A percentile compares a stretch with the other conserved stretches of the same genome.
phyloP scores from a whole-genome alignment of 2,329 filamentous ascomycete species.

The Cladophialophora exuberans region DNA sequence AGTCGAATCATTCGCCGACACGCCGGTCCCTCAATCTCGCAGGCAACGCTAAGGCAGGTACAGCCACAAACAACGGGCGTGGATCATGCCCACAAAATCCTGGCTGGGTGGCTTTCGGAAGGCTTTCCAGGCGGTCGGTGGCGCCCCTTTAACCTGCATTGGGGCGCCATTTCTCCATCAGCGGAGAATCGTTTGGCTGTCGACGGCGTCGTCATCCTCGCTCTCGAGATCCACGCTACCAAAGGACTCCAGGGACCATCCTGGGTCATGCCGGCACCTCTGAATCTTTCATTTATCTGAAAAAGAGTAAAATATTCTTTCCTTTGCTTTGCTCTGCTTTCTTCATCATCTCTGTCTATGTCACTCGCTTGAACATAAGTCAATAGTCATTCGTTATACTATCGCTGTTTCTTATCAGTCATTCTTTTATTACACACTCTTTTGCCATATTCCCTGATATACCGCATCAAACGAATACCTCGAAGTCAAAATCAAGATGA shows the following conservation, averaged over 20 bases:
- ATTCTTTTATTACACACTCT: not conserved
- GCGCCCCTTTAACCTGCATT: slow-evolving; percentile 9
- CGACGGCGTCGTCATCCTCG: not conserved
- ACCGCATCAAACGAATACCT: not conserved
- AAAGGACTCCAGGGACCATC: slow-evolving; percentile 3
- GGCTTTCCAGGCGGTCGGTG: slow-evolving; percentile 5
- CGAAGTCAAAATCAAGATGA: slow-evolving; percentile 13
- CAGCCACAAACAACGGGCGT: slow-evolving; percentile 17
- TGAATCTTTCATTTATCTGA: not conserved
- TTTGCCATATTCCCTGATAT: not conserved
- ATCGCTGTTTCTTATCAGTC: not conserved
- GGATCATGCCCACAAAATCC: slow-evolving; percentile 4
- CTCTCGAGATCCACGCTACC: not conserved
- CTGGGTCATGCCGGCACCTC: not conserved
- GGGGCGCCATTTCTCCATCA: not conserved
- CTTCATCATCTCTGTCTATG: slow-evolving; percentile 1
- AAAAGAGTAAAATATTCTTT: not conserved
- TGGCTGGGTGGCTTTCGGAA: slow-evolving; percentile 5
- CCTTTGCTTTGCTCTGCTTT: not conserved
- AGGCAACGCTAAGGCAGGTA: slow-evolving; percentile 14
- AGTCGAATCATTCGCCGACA: slow-evolving; percentile 7
- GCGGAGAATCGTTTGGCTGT: not conserved
- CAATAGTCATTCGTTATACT: slow-evolving; percentile 4
- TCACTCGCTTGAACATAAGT: slow-evolving; percentile 2
- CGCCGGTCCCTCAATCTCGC: slow-evolving; percentile 13